Base-by-base conservation (phyloP, 2,329 filamentous ascomycete genomes). In the Nannizziopsis arthrosporioides region DNA sequence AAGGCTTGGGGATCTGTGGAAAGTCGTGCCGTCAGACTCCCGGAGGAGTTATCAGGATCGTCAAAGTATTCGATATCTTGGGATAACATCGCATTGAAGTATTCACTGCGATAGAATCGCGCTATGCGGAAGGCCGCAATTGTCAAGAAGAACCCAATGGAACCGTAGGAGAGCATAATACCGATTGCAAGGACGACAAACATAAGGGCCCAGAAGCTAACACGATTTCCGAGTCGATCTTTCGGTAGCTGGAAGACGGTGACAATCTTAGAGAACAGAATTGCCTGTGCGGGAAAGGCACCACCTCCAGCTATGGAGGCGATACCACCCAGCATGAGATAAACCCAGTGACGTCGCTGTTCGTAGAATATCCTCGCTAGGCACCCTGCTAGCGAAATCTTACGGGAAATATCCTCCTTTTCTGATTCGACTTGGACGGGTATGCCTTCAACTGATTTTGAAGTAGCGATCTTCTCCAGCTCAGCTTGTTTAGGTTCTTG, bases 11-110 rank as follows among this genome's bases (percentile, higher is more conserved):
- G 88, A 63, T 93, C 83, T 0, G 84, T 87, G 6, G 83, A 85
- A 10, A 94, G 69, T 63, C 87, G 85, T 0, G 82, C 82, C 0
- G 85, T 92, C 52, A 94, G 68, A 0, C 85, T 80, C 2, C 61
- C 61, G 10, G 57, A 54, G 8, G 54, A 54, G 22, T 55, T 53
- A 10, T 51, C 49, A 3, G 53, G 47, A 15, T 40, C 43, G 37
- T 62, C 58, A 42, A 61, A 61, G 44, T 58, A 62, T 1, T 53
- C 50, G 34, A 64, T 61, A 32, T 61, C 59, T 35, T 62, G 57
- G 3, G 54, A 52, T 2, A 62, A 52, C 43, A 61, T 55, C 15
- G 55, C 52, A 1, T 51, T 51, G 43, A 59, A 64, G 30, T 55
- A 52, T 48, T 57, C 50, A 27, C 51, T 51, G 36, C 58, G 53